Evolutionary conservation across 441 rosid genomes (phyloP).

Genomic region (Pelargonium fulgidum): DNA sequence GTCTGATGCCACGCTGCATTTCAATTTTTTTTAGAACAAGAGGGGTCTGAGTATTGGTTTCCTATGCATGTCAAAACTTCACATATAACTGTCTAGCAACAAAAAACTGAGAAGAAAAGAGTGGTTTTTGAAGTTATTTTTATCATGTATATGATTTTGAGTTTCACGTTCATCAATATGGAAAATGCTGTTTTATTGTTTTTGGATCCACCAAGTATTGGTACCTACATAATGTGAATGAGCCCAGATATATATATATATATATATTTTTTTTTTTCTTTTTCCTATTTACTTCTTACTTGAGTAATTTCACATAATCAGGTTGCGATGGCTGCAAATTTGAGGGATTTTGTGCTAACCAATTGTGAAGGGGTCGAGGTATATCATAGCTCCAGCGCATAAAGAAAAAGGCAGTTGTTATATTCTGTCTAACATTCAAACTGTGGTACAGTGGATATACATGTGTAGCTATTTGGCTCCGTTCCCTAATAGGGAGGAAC

Average conservation of each 20-base stretch:
- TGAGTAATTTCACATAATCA: constrained; percentile 24
- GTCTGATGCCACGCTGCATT: constrained; percentile 12
- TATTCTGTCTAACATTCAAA: constrained; percentile 1
- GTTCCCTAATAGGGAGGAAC: neutral
- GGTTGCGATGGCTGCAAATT: constrained; percentile 92
- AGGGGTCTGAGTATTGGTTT: constrained; percentile 3
- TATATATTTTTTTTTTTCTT: neutral
- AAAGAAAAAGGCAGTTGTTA: neutral
- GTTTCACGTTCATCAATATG: neutral
- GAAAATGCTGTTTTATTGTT: neutral
- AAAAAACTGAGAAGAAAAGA: neutral
- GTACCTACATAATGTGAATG: neutral
- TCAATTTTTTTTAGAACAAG: constrained; percentile 6
- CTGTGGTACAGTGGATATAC: neutral
- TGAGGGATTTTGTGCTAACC: constrained; percentile 62
- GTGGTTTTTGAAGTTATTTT: constrained; percentile 5
- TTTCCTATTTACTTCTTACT: constrained; percentile 10
- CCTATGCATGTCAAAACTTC: neutral
- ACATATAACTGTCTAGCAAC: neutral
- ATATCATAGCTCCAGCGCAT: constrained; percentile 16
- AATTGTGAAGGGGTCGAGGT: constrained; percentile 72
- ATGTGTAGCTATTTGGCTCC: neutral
- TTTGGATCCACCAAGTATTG: neutral
- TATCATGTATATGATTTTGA: constrained; percentile 3
- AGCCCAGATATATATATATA: neutral